Base-by-base conservation (phyloP, 2,329 filamentous ascomycete genomes). In the Myriosclerotinia duriaeana region DNA sequence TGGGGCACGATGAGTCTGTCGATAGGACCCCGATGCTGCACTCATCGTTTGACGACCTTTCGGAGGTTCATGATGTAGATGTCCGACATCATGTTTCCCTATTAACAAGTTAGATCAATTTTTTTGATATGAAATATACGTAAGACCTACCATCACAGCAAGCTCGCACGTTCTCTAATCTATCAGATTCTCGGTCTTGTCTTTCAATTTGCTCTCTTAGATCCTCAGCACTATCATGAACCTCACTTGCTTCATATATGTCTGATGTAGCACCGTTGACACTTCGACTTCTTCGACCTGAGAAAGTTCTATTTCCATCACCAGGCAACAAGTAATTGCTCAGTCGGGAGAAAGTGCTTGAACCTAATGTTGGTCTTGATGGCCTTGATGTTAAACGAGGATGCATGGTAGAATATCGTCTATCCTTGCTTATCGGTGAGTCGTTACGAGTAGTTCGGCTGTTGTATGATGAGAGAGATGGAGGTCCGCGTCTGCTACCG, bases 101-200 rank as follows among this genome's bases (percentile, higher is more conserved):
- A 66, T 48, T 14, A 62, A 38, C n/a, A 53, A 17, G 61, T 74
- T 71, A 78, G 73, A 58, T 48, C 4, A 42, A 40, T 11, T 22
- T 26, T 36, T 15, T 22, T 36, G 15, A 8, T 42, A 38, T 15
- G 22, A 50, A 22, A 14, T 54, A 38, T 34, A 63, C 15, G 34
- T 44, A 20, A n/a, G 30, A 81, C 89, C 85, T 84, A 94, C 93
- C 95, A 85, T 98, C 95, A 79, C 95, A 99, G 80, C 95, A 99
- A 68, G 94, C 93, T 76, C 95, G 85, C 71, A 99, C 95, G 77
- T 99, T 97, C 82, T 98, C 94, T 74, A 98, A 83, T 69, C 89
- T 85, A 75, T 93, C 91, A 36, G 89, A 83, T 71, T 93, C 90
- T 64, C 87, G 82, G 74, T 94, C 89, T 75, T 93, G 89, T 69